A percentile compares a stretch with the other conserved stretches of the same genome.
Conservation (phyloP, 805 yeast species). For the Sugiyamaella marilandica region DNA sequence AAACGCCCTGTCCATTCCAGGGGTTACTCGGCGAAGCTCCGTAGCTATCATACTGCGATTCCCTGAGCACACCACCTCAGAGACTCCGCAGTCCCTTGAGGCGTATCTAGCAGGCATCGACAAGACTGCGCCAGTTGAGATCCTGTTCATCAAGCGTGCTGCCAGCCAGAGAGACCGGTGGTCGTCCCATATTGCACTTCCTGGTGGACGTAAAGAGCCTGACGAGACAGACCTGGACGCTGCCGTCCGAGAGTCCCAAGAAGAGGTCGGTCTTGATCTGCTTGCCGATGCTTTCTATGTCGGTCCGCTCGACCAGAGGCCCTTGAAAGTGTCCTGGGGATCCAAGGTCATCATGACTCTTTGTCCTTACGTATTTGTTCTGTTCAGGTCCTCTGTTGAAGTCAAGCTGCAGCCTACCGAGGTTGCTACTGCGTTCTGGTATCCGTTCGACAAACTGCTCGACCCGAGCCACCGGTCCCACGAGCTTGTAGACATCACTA, state of each 20-base stretch:
- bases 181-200: slow-evolving; percentile 40
- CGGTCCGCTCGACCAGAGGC: slow-evolving; percentile 35
- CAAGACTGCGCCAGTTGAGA: slow-evolving; percentile 24
- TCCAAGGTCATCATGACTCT: slow-evolving; percentile 31
- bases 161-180: slow-evolving; percentile 34
- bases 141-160: slow-evolving; percentile 36
- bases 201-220: slow-evolving; percentile 38
- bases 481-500: slow-evolving; percentile 23
- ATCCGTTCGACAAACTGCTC: slow-evolving; percentile 27
- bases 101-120: neutral
- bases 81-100: neutral
- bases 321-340: slow-evolving; percentile 33
- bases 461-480: slow-evolving; percentile 15
- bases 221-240: slow-evolving; percentile 33
- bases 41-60: slow-evolving; percentile 25
- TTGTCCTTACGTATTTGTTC: slow-evolving; percentile 34
- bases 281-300: slow-evolving; percentile 24
- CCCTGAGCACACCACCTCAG: slow-evolving; percentile 9
- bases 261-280: slow-evolving; percentile 38
- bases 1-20: slow-evolving; percentile 10
- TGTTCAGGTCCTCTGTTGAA: slow-evolving; percentile 21
- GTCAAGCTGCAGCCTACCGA: slow-evolving; percentile 32
- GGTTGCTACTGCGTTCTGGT: slow-evolving; percentile 37
- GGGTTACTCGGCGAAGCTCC: slow-evolving; percentile 20
- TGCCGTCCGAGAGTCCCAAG: slow-evolving; percentile 35